These are phyloP conservation scores for Fremontodendron californicum DNA, from an alignment of 345 rosid genomes.

Conservation along the genomic window DNA sequence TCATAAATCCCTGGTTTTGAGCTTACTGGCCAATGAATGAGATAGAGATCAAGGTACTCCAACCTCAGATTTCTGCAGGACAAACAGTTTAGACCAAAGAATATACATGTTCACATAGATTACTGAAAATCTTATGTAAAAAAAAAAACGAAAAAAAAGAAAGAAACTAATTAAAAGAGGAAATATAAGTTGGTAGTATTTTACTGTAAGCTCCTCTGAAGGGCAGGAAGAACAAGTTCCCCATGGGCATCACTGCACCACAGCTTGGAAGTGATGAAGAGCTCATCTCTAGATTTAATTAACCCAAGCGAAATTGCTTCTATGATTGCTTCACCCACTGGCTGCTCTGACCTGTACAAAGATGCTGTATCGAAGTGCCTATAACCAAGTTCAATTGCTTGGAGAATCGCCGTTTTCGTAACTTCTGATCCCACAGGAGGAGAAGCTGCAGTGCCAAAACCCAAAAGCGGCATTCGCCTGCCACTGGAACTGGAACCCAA, in stretches of 20 bases:
- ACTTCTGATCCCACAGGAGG: slow-evolving; percentile 20
- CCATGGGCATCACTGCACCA: slow-evolving; percentile 49
- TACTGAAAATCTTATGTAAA: not conserved
- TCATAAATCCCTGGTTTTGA: slow-evolving; percentile 1
- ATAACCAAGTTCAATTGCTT: slow-evolving; percentile 48
- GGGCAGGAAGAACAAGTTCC: slow-evolving; percentile 47
- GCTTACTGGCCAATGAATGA: slow-evolving; percentile 5
- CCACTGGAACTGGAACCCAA: slow-evolving; percentile 11
- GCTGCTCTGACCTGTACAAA: slow-evolving; percentile 41
- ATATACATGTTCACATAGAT: too few species aligned
- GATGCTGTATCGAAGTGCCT: slow-evolving; percentile 68
- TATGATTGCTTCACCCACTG: slow-evolving; percentile 47
- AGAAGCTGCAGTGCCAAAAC: slow-evolving; percentile 37
- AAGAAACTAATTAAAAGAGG: not conserved
- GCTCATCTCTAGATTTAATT: slow-evolving; percentile 39
- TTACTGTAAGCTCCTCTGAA: slow-evolving; percentile 32
- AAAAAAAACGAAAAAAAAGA: too few species aligned
- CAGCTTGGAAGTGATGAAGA: slow-evolving; percentile 62
- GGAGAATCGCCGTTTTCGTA: slow-evolving; percentile 26
- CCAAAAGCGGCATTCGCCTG: slow-evolving; percentile 35
- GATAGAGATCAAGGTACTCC: slow-evolving; percentile 10
- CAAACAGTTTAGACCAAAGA: not conserved
- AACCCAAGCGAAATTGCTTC: slow-evolving; percentile 45
- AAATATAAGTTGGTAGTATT: not conserved
- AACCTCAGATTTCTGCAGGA: not conserved